phyloP scores from a whole-genome alignment of 345 rosid species.

The Dipteronia dyeriana region DNA sequence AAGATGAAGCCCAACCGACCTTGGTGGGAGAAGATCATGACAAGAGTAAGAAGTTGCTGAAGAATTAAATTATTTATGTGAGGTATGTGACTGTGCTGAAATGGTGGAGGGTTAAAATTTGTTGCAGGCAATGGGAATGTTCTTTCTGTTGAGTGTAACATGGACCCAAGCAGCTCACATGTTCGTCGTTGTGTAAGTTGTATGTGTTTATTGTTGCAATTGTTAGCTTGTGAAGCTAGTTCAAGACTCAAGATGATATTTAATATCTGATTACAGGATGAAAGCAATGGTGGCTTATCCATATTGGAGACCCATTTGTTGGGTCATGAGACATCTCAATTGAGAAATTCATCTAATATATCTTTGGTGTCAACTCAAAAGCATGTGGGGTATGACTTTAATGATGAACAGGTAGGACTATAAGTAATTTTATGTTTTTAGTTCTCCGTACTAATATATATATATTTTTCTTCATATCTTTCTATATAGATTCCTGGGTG shows the following conservation, averaged over 20 bases:
- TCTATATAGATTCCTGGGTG: not conserved
- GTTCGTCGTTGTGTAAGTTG: constrained; percentile 99
- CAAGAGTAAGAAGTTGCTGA: constrained; percentile 41
- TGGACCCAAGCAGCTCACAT: constrained; percentile 44
- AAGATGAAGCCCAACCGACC: constrained; percentile 31
- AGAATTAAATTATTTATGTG: constrained; percentile 16
- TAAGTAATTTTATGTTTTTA: not conserved
- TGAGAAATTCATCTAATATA: constrained; percentile 27
- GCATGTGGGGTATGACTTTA: constrained; percentile 55
- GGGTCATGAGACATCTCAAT: constrained; percentile 32
- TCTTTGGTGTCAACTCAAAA: constrained; percentile 41
- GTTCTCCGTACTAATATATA: not conserved
- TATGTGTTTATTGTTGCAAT: constrained; percentile 85
- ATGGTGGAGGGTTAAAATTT: constrained; percentile 16
- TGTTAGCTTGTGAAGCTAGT: constrained; percentile 41
- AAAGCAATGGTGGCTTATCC: constrained; percentile 52
- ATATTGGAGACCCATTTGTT: constrained; percentile 40
- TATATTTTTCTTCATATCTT: not conserved
- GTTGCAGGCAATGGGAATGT: constrained; percentile 46
- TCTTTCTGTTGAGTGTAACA: constrained; percentile 38
- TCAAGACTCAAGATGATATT: constrained; percentile 55
- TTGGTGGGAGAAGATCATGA: constrained; percentile 38
- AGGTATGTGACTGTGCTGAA: constrained; percentile 17
- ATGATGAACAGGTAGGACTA: constrained; percentile 66
- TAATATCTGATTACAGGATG: constrained; percentile 52